phyloP scores from a whole-genome alignment of 2,329 filamentous ascomycete species.

The Cladosporium sp. region DNA sequence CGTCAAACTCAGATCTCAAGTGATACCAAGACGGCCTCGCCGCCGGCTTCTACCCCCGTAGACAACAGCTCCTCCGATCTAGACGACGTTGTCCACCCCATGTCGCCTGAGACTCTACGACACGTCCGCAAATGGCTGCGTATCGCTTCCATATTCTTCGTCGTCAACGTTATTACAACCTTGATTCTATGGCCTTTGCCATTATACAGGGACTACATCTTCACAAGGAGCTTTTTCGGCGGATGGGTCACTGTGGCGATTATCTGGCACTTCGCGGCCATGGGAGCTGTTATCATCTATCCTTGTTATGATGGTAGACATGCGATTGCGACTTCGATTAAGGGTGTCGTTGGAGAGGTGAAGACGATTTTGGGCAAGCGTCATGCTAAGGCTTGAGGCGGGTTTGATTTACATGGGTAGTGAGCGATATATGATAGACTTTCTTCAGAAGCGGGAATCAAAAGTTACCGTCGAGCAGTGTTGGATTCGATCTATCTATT shows the following conservation, averaged over 20 bases:
- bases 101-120: conserved; percentile 35
- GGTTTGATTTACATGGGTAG: background rate
- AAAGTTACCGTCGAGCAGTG: background rate
- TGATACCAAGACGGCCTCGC: background rate
- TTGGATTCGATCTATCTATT: background rate
- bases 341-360: conserved; percentile 26
- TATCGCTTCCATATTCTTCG: conserved; percentile 44
- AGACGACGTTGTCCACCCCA: conserved; percentile 48
- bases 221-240: conserved; percentile 48
- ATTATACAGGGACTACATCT: conserved; percentile 52
- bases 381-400: background rate
- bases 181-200: conserved; percentile 53
- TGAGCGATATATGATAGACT: background rate
- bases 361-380: conserved; percentile 2
- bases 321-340: conserved; percentile 39
- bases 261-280: conserved; percentile 51
- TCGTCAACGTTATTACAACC: conserved; percentile 47
- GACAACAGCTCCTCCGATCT: background rate
- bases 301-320: conserved; percentile 50
- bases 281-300: conserved; percentile 49
- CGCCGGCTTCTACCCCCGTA: background rate
- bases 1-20: background rate
- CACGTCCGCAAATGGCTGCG: conserved; percentile 29
- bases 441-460: background rate
- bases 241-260: conserved; percentile 50